Base-by-base conservation (phyloP, 441 rosid genomes). In the Bruguiera hainesii region DNA sequence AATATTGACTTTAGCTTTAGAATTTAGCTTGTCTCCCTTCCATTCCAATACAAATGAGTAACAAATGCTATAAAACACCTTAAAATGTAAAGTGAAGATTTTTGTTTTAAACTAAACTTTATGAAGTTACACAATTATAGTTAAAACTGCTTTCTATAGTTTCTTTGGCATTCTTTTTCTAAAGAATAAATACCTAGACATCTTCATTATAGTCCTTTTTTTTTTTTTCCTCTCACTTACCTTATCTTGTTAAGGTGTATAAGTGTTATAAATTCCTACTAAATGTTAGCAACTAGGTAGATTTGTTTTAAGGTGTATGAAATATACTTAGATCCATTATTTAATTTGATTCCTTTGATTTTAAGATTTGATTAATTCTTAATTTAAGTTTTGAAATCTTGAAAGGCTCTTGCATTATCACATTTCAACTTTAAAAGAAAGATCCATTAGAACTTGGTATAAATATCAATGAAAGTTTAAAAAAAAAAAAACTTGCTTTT, bases 201-300 rank as follows among this genome's bases (percentile, higher is more conserved):
- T 19, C 8, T 50, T 1, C 7, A 19, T 50, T 5, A 50, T 19
- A 20, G 21, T 19, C 8, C 0, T 50, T 0, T 1, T 31, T 7
- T 1, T 31, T 7, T 5, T 50, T 16, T 50, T 18, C 2, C 20
- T 49, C 52, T 4, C 9, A 50, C 6, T 50, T 1, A 19, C 1
- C 6, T 0, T 7, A 50, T 50, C 6, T 19, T 50, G 23, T 0
- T 50, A 1, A 1, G 0, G 9, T 4, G 23, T 50, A 8, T 50
- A 50, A 0, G 55, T 6, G 9, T 0, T 16, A 0, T 7, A 1
- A 50, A 7, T 50, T 50, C 0, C 0, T 5, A 20, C 0, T 19
- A 0, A 50, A 50, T 49, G 35, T 7, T 21, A 16, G 1, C 5
- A 49, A 50, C 6, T 50, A 16, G 2, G 2, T 7, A 19, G 3